phyloP scores from a whole-genome alignment of 345 rosid genomes.

The Physaria fendleri region DNA sequence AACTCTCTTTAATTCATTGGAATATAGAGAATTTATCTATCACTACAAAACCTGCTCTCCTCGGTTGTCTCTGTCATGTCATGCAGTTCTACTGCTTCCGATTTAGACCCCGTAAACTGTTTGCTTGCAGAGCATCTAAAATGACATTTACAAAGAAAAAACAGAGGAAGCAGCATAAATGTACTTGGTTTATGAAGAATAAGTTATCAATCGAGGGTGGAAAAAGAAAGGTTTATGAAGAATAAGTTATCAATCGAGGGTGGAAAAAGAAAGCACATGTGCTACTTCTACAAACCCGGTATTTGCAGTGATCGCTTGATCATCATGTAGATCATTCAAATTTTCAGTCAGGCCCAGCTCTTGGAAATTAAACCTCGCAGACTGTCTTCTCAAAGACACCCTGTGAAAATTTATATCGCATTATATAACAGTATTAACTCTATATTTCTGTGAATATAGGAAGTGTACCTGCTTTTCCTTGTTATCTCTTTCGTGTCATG shows the following conservation, averaged over 20 bases:
- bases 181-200: neutral
- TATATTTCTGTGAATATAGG: neutral
- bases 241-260: neutral
- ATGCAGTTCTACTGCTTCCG: conserved; percentile 29
- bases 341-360: conserved; percentile 14
- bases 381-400: conserved; percentile 27
- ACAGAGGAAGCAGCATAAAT: neutral
- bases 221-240: neutral
- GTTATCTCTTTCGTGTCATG: conserved; percentile 29
- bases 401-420: neutral
- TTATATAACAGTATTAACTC: conserved; percentile 4
- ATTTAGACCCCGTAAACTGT: conserved; percentile 27
- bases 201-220: conserved; percentile 1
- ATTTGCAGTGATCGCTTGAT: conserved; percentile 25
- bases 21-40: neutral
- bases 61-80: conserved; percentile 28
- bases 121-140: conserved; percentile 25
- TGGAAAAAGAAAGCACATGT: neutral
- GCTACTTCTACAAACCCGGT: conserved; percentile 34
- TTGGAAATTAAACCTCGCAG: conserved; percentile 24
- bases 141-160: neutral
- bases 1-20: neutral
- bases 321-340: conserved; percentile 10
- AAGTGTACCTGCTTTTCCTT: conserved; percentile 31
- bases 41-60: conserved; percentile 32